Evolutionary conservation across 257 asterid species (phyloP).

Genomic region (Solanum acaule): DNA sequence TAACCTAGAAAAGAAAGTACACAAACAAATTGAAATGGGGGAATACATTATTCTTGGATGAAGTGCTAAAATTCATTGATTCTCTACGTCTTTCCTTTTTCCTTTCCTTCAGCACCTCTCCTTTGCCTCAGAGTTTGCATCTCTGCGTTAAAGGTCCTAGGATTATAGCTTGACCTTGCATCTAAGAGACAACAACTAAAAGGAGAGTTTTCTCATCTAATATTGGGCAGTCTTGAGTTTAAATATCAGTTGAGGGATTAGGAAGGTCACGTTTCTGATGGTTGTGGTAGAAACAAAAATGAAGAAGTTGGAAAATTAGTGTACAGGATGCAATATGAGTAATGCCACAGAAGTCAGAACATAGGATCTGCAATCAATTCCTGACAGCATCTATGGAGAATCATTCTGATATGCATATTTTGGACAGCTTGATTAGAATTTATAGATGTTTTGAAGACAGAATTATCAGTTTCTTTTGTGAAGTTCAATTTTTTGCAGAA

Average conservation of each 20-base stretch:
- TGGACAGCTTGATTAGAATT: not conserved
- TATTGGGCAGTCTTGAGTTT: not conserved
- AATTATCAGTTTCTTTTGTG: not conserved
- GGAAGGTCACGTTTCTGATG: not conserved
- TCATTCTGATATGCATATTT: not conserved
- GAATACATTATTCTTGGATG: not conserved
- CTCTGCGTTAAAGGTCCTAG: not conserved
- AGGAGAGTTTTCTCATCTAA: not conserved
- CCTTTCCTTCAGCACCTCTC: not conserved
- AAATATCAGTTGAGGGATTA: not conserved
- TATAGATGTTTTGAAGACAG: not conserved
- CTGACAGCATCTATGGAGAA: not conserved
- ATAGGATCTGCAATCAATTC: not conserved
- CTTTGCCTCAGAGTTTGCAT: not conserved
- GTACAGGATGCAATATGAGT: not conserved
- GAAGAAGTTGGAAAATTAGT: not conserved
- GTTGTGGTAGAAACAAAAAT: not conserved
- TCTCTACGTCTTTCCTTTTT: not conserved
- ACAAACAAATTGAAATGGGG: not conserved
- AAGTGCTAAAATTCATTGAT: not conserved
- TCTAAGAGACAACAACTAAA: not conserved
- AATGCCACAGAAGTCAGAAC: not conserved
- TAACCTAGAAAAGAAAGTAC: not conserved
- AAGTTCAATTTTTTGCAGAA: not conserved
- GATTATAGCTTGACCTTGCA: not conserved